Conservation (phyloP, 768 basidiomycete genomes). For the Pulveroboletus sp. region DNA sequence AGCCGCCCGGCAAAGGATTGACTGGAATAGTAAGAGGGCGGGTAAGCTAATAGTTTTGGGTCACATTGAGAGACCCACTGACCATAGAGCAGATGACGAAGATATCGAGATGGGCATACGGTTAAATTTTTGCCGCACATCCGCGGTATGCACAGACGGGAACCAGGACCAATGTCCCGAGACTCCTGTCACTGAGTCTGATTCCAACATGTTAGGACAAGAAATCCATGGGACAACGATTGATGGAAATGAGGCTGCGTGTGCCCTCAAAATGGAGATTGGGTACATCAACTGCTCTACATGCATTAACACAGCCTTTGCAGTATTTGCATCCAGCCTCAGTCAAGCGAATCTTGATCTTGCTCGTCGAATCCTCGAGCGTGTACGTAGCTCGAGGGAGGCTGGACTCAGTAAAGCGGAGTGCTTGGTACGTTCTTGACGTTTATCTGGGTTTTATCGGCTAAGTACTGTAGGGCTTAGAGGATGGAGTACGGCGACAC, state of each 20-base stretch:
- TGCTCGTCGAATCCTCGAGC: conserved; percentile 14
- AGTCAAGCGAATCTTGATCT: conserved; percentile 16
- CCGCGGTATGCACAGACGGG: conserved; percentile 13
- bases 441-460: not conserved
- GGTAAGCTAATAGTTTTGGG: conserved; percentile 38
- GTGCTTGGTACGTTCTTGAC: conserved; percentile 29
- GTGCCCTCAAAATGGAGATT: conserved; percentile 29
- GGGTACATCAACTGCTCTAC: conserved; percentile 31
- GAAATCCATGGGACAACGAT: conserved; percentile 41
- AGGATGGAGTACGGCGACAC: conserved; percentile 15
- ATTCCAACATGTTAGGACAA: conserved; percentile 11
- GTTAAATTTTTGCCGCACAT: conserved; percentile 35
- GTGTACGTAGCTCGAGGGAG: conserved; percentile 12
- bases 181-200: conserved; percentile 9
- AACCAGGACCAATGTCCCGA: conserved; percentile 8
- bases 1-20: conserved; percentile 49
- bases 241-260: conserved; percentile 45
- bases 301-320: conserved; percentile 26
- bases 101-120: conserved; percentile 69
- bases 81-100: conserved; percentile 60
- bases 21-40: conserved; percentile 89
- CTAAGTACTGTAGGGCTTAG: conserved; percentile 12
- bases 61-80: not conserved
- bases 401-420: conserved; percentile 27
- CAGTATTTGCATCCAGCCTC: conserved; percentile 19